Conservation (phyloP, 495 filamentous ascomycete genomes). For the Penicillium lagena region DNA sequence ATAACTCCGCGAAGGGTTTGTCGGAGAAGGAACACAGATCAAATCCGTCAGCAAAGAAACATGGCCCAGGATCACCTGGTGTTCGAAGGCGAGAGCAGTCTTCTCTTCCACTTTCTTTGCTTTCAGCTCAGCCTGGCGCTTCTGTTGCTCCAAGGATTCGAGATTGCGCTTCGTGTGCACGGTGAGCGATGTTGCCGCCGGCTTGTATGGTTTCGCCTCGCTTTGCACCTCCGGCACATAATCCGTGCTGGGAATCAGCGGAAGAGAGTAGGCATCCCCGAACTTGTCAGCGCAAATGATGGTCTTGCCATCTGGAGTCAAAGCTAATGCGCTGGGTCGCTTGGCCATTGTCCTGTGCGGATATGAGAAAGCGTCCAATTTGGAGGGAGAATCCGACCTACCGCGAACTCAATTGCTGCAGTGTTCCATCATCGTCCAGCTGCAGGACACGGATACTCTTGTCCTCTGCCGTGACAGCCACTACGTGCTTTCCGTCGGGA, state of each 20-base stretch:
- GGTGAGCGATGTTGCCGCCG: slow-evolving; percentile 63
- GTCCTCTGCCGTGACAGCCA: slow-evolving; percentile 80
- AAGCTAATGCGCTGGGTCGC: slow-evolving; percentile 65
- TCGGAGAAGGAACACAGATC: slow-evolving; percentile 35
- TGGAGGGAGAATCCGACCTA: slow-evolving; percentile 21
- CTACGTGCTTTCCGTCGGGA: slow-evolving; percentile 54
- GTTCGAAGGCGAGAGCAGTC: slow-evolving; percentile 53
- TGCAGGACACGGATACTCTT: slow-evolving; percentile 82
- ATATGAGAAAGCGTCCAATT: slow-evolving; percentile 9
- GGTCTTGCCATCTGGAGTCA: slow-evolving; percentile 59
- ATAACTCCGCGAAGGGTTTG: slow-evolving; percentile 45
- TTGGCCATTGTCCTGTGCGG: slow-evolving; percentile 73
- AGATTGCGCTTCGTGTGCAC: slow-evolving; percentile 82
- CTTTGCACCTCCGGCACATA: slow-evolving; percentile 10
- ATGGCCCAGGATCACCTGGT: slow-evolving; percentile 77
- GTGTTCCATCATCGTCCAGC: slow-evolving; percentile 49
- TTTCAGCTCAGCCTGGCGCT: slow-evolving; percentile 25
- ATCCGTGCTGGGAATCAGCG: slow-evolving; percentile 52
- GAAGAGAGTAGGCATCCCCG: slow-evolving; percentile 90
- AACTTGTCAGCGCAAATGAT: slow-evolving; percentile 90
- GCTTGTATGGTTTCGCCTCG: slow-evolving; percentile 34
- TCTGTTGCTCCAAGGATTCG: slow-evolving; percentile 66
- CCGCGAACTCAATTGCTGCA: slow-evolving; percentile 70
- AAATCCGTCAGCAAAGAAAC: slow-evolving; percentile 88
- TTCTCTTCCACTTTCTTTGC: slow-evolving; percentile 34